A percentile compares a stretch with the other conserved stretches of the same genome.
These are phyloP conservation scores for Ophiocordyceps sinensis DNA, from an alignment of 2,329 filamentous ascomycete species.

Conservation along the genomic window DNA sequence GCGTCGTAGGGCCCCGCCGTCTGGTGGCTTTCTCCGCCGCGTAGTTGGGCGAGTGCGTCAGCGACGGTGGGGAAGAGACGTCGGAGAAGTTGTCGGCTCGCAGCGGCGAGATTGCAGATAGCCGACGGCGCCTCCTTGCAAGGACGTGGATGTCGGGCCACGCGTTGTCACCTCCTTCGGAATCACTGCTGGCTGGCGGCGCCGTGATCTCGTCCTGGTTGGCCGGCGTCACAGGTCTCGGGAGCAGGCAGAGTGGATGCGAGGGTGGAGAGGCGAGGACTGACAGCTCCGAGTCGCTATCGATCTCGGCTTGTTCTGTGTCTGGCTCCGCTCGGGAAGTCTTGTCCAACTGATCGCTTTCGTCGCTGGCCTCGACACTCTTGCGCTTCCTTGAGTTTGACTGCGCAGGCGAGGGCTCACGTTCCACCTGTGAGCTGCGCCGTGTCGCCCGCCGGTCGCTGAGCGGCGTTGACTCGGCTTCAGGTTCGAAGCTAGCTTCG, in stretches of 20 bases:
- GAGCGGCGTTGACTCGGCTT: constrained; percentile 55
- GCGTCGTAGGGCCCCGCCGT: constrained; percentile 13
- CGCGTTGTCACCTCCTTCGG: constrained; percentile 24
- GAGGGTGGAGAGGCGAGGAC: constrained; percentile 22
- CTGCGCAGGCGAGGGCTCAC: constrained; percentile 9
- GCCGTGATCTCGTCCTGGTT: constrained; percentile 36
- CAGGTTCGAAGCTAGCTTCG: constrained; percentile 39
- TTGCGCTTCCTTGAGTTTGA: constrained; percentile 40
- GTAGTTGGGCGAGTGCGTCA: constrained; percentile 52
- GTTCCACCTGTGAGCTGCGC: constrained; percentile 10
- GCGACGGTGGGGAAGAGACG: constrained; percentile 48
- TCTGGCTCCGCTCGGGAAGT: constrained; percentile 14
- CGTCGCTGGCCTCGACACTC: constrained; percentile 29
- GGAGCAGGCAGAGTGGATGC: constrained; percentile 10
- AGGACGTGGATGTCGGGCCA: constrained; percentile 40
- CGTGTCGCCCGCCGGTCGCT: constrained; percentile 26
- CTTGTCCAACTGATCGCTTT: constrained; percentile 22
- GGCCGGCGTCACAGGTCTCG: constrained; percentile 26
- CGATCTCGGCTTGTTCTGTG: constrained; percentile 6
- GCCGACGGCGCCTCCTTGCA: constrained; percentile 28
- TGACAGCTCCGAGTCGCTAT: constrained; percentile 24
- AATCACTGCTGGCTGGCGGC: constrained; percentile 40
- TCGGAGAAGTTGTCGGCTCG: constrained; percentile 30
- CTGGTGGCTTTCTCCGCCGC: constrained; percentile 11
- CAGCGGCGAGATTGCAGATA: constrained; percentile 21